phyloP scores from a whole-genome alignment of 2,329 filamentous ascomycete species.

The Ceratocystis diversiconidia region DNA sequence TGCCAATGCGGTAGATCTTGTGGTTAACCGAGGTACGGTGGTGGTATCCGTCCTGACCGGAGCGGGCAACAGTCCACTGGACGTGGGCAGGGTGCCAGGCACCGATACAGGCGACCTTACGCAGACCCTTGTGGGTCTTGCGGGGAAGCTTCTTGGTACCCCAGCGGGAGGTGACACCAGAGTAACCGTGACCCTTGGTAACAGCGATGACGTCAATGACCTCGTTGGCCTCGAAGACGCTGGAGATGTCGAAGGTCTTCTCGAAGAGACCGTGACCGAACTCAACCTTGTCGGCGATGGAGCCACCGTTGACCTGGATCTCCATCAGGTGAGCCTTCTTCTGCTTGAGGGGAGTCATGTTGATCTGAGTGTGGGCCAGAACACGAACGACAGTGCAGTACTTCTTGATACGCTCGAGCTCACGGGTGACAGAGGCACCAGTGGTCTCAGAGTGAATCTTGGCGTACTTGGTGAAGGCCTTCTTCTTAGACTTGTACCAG shows the following conservation, averaged over 20 bases:
- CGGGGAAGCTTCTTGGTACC: constrained; percentile 99
- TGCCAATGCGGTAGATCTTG: constrained; percentile 99
- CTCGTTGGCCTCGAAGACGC: constrained; percentile 98
- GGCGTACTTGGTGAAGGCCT: constrained; percentile 99
- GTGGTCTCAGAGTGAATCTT: constrained; percentile 97
- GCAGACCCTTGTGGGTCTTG: constrained; percentile 99
- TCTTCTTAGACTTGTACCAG: constrained; percentile 99
- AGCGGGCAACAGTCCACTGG: constrained; percentile 99
- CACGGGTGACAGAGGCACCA: constrained; percentile 81
- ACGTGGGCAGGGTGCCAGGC: constrained; percentile 99
- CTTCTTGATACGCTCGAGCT: constrained; percentile 99
- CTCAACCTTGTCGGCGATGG: constrained; percentile 88
- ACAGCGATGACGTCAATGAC: constrained; percentile 96
- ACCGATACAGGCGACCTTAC: constrained; percentile 99
- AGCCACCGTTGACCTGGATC: constrained; percentile 98
- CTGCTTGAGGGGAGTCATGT: constrained; percentile 98
- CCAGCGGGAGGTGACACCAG: constrained; percentile 94
- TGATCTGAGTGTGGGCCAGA: constrained; percentile 98
- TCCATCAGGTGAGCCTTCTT: constrained; percentile 99
- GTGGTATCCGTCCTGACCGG: constrained; percentile 99
- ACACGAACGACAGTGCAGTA: constrained; percentile 99
- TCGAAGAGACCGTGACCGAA: constrained; percentile 95
- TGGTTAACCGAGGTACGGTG: constrained; percentile 99
- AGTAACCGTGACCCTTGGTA: constrained; percentile 98
- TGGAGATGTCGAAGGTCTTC: constrained; percentile 89